Base-by-base conservation (phyloP, 352 stramenopile genomes). In the Halophytophthora batemanensis region DNA sequence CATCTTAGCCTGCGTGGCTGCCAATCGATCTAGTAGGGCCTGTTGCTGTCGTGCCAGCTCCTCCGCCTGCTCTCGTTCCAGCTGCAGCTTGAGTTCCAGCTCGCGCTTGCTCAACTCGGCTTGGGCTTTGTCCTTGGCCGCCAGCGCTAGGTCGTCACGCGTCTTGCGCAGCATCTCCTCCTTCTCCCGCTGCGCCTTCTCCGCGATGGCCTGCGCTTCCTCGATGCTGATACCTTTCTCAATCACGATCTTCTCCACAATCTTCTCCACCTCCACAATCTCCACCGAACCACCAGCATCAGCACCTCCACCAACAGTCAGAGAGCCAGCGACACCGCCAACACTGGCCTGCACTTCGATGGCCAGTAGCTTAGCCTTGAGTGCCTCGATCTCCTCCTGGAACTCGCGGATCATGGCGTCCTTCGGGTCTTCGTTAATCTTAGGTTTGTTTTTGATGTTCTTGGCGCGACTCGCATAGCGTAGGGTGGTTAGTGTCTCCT, bases 391-490 rank as follows among this genome's bases (percentile, higher is more conserved):
- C 61, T 99, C 90, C 18, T 98, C 90, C 65, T 98, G 92, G 57
- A 98, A 98, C 66, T 99, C 92, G 17, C 91, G 78, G 22, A 99
- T 92, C 89, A 98, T 98, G n/a, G 95, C 87, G 59, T 98, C 95
- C 59, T 99, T 99, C 0, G 94, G 93, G 59, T 99, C 96, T 63
- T 99, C 93, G 61, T 99, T 99, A 46, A 99, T 98, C 53, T 97
- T 96, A 1, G 96, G 96, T 50, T 98, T 98, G 75, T 99, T 99
- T 63, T 99, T 98, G 69, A 99, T 99, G 69, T 99, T 98, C 82
- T 99, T 99, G 25, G 97, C 97, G 19, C 97, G 90, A 64, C 96
- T 98, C 8, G 96, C 96, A 70, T 99, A 99, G 17, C 92, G 79
- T 17, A 98, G 63, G 10, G 95, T 98, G 10, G 87, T 97, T 6